Base-by-base conservation (phyloP, 805 yeast genomes). In the Candida ortonii region DNA sequence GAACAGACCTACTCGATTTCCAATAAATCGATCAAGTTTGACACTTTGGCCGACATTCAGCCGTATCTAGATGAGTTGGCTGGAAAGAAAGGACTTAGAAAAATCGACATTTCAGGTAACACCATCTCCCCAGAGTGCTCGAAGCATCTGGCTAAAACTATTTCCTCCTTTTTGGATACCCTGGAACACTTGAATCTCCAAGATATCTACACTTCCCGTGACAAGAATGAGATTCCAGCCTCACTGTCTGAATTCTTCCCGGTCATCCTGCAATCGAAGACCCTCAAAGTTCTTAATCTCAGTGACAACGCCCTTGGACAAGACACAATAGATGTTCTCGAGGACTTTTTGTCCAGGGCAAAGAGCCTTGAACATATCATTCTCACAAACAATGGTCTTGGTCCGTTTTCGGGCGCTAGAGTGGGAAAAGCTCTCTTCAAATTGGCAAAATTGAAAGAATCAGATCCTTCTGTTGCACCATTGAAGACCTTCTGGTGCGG, bases 281-380 rank as follows among this genome's bases (percentile, higher is more conserved):
- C 81, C 17, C 69, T 90, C 48, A 73, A 73, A 43, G 78, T 86
- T 24, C 67, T 93, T 40, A 84, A 93, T 60, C 69, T 93, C 44
- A 80, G 95, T 51, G 98, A 93, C 61, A 93, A 93, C 59, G 99
- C 99, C 0, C 83, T 90, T 58, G 99, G 99, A 9, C 80, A 93
- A 55, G 94, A 93, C 55, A 84, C 97, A 16, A 86, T 93, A 43
- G 95, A 83, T 39, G 94, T 93, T 7, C 71, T 93, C 36, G 96
- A 93, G 57, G 70, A 68, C 17, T 88, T 80, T 51, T 68, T 93
- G 39, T 66, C 84, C 9, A 70, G 80, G 49, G 95, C 90, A 22
- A 72, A 76, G 12, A 78, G 94, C 16, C 65, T 93, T 36, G 83
- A 85, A 61, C 96, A 93, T 57, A 73, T 93, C 59, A 80, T 86